Evolutionary conservation across 179 eudicot genomes (phyloP), one percentile per base, ranked within the genome.

Genomic region (Actinidia arguta): DNA sequence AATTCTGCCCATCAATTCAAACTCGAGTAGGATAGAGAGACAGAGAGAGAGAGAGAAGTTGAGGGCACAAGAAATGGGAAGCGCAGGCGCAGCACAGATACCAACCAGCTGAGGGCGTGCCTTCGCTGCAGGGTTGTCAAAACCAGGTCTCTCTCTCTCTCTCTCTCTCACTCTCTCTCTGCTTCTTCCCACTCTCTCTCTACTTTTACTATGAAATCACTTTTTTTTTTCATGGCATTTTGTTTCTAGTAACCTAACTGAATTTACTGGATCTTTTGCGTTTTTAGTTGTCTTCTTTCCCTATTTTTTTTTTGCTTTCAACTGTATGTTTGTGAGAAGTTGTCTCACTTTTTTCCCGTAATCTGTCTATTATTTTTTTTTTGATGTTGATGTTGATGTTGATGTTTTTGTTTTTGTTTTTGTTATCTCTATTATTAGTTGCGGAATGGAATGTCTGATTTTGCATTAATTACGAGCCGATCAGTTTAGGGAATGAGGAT

Each of bases 21-120:
- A 4, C 27, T 25, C 59, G 80, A 61, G 70, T 0, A 13, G 58
- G 79, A 24, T 66, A 59, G 64, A 14, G 61, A 42, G 55, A 14
- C 12, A 24, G 68, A 24, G 59, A 59, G n/a, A 20, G 11, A 27
- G 50, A 25, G 42, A 27, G 8, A 62, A 12, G 7, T 14, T 27
- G 4, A 47, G 9, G 16, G 42, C 58, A 42, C 2, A n/a, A 42
- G 59, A 66, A 58, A 81, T 66, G 86, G 73, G 68, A 62, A 71
- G 66, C 69, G 89, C 50, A 36, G 98, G 98, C 51, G 89, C 71
- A 25, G 98, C 99, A 10, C 99, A 96, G 79, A 96, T 96, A 39
- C 99, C 99, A 3, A 96, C 98, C 6, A 94, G 97, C 97, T 96
- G 9, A 85, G 99, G 73, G 96, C 99, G 36, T 96, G 99, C 79